Evolutionary conservation across 108 stramenopile species (phyloP).

Genomic region (Cyclostephanos tholiformis): DNA sequence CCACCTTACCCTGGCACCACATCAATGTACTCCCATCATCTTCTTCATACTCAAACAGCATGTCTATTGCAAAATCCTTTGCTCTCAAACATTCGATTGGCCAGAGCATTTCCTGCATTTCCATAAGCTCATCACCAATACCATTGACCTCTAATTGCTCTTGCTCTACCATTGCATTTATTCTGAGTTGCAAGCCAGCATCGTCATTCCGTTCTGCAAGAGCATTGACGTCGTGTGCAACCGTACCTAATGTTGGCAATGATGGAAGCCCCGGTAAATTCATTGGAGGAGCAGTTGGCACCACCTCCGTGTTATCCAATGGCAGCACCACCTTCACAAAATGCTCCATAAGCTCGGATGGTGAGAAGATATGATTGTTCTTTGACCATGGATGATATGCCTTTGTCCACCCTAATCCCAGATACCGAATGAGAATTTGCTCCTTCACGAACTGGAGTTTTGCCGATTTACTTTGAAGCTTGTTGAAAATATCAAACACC

Average conservation of each 20-base stretch:
- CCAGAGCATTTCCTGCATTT: no score
- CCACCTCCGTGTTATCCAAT: neutral
- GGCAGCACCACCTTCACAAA: constrained; percentile 1
- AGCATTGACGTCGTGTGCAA: neutral
- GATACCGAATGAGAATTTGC: constrained; percentile 5
- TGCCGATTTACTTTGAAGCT: neutral
- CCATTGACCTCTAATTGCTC: no score
- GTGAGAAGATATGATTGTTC: neutral
- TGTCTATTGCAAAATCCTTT: no score
- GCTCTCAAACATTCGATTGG: no score
- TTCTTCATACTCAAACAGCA: no score
- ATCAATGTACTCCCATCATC: no score
- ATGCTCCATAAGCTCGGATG: neutral
- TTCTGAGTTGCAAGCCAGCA: no score
- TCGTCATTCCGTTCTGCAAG: neutral
- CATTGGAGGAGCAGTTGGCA: neutral
- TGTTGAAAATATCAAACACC: neutral
- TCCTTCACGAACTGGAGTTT: neutral
- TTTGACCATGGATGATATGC: constrained; percentile 5
- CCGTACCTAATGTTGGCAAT: constrained; percentile 3
- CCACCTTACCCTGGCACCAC: no score
- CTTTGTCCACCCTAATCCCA: constrained; percentile 1
- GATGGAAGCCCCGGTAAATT: neutral
- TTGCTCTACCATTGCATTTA: no score
- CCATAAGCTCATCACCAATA: no score